Evolutionary conservation across 2,329 filamentous ascomycete species (phyloP).

Genomic region (Pyrenophora tritici-repentis): DNA sequence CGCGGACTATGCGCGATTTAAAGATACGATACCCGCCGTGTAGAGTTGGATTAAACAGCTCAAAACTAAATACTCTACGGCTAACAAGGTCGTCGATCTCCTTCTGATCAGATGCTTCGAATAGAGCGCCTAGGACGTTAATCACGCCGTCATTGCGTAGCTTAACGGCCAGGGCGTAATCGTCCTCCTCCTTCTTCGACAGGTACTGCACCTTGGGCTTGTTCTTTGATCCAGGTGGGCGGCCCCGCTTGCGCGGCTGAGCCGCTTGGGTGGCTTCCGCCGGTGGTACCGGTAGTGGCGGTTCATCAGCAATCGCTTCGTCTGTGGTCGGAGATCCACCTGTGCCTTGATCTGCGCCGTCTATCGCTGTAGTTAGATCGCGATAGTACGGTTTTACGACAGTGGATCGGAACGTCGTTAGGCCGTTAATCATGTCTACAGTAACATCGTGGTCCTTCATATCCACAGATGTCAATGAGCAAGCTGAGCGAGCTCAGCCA

Average conservation of each 20-base stretch:
- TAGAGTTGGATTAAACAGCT: background rate
- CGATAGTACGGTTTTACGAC: background rate
- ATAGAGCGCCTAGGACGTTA: background rate
- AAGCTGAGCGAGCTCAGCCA: too few species aligned
- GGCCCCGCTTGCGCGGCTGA: background rate
- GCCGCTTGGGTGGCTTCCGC: background rate
- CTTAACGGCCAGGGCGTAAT: background rate
- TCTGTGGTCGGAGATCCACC: background rate
- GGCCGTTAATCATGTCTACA: background rate
- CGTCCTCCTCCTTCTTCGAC: background rate
- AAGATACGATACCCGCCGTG: background rate
- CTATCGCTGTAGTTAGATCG: background rate
- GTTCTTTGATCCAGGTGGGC: background rate
- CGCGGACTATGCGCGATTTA: background rate
- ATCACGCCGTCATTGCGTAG: background rate
- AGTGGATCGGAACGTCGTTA: background rate
- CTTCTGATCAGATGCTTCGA: background rate
- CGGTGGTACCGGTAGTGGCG: background rate
- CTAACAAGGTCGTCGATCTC: background rate
- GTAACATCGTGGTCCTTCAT: background rate
- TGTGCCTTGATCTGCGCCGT: background rate
- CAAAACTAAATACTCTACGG: background rate
- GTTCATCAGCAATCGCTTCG: background rate
- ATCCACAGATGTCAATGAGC: too few species aligned
- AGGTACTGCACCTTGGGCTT: background rate